Percentiles rank a stretch among this genome's conserved stretches.
Evolutionary conservation across 2,329 filamentous ascomycete genomes (phyloP).

Genomic region (Chalaropsis thielavioides): DNA sequence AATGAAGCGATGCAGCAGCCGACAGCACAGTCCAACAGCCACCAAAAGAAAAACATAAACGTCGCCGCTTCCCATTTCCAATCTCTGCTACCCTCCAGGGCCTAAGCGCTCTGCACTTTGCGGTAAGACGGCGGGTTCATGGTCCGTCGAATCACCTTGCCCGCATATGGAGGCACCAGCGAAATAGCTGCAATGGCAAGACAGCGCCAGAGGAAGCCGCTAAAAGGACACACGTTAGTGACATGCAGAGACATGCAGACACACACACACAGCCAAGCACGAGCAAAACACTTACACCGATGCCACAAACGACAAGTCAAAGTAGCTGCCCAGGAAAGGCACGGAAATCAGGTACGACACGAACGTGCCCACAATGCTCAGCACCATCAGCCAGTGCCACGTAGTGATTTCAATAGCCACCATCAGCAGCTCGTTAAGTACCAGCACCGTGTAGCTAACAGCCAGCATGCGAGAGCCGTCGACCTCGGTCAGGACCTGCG

Average conservation of each 20-base stretch:
- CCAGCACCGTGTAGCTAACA: conserved; percentile 79
- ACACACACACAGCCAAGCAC: background rate
- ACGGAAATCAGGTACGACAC: conserved; percentile 66
- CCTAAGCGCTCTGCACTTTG: conserved; percentile 64
- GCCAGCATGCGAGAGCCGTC: conserved; percentile 66
- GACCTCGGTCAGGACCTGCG: conserved; percentile 71
- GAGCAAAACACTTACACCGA: conserved; percentile 40
- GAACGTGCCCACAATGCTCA: conserved; percentile 69
- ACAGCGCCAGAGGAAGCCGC: conserved; percentile 82
- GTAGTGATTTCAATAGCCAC: conserved; percentile 92
- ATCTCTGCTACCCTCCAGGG: background rate
- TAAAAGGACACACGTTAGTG: conserved; percentile 21
- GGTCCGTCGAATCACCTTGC: conserved; percentile 68
- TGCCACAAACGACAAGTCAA: conserved; percentile 66
- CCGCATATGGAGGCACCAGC: conserved; percentile 73
- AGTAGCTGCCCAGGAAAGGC: conserved; percentile 80
- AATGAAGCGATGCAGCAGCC: background rate
- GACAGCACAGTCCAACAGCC: background rate
- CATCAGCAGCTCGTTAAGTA: conserved; percentile 94
- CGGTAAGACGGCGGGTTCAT: conserved; percentile 88
- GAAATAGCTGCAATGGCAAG: conserved; percentile 65
- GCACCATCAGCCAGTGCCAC: conserved; percentile 88
- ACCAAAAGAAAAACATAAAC: background rate
- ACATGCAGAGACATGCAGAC: background rate
- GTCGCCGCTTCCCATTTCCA: background rate